These are phyloP conservation scores for Polygonum maritimum DNA, from an alignment of 148 eudicot genomes.

Conservation along the genomic window DNA sequence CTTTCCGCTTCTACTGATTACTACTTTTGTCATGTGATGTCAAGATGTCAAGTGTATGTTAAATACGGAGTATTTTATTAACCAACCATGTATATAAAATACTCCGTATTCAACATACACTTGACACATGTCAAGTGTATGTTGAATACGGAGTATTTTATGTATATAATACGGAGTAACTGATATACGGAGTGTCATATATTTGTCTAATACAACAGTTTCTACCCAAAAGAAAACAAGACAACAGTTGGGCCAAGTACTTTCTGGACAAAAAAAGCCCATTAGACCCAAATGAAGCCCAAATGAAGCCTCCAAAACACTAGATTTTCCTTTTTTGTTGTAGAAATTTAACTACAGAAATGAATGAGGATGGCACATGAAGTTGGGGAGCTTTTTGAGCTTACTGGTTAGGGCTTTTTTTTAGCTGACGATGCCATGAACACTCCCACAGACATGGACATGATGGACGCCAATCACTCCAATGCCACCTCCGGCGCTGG, in stretches of 20 bases:
- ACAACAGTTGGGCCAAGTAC: background rate
- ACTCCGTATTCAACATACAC: too few species aligned
- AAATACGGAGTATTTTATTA: too few species aligned
- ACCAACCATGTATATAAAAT: too few species aligned
- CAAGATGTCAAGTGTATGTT: too few species aligned
- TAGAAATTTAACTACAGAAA: background rate
- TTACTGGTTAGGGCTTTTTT: constrained; percentile 5
- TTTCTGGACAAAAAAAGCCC: background rate
- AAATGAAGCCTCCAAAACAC: background rate
- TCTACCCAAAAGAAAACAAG: too few species aligned
- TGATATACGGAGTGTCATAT: too few species aligned
- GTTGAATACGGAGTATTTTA: too few species aligned
- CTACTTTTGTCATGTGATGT: background rate
- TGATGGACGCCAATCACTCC: constrained; percentile 37
- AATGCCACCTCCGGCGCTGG: constrained; percentile 14
- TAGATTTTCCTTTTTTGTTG: background rate
- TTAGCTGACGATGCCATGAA: constrained; percentile 10
- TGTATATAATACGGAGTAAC: too few species aligned
- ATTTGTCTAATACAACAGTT: background rate
- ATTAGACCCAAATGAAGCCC: background rate
- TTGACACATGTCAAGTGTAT: too few species aligned
- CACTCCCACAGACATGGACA: constrained; percentile 38
- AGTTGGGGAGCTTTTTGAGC: constrained; percentile 1
- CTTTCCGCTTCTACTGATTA: background rate
- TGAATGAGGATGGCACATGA: constrained; percentile 16